Evolutionary conservation across 306 rosid species (phyloP).

Genomic region (Parietaria judaica): DNA sequence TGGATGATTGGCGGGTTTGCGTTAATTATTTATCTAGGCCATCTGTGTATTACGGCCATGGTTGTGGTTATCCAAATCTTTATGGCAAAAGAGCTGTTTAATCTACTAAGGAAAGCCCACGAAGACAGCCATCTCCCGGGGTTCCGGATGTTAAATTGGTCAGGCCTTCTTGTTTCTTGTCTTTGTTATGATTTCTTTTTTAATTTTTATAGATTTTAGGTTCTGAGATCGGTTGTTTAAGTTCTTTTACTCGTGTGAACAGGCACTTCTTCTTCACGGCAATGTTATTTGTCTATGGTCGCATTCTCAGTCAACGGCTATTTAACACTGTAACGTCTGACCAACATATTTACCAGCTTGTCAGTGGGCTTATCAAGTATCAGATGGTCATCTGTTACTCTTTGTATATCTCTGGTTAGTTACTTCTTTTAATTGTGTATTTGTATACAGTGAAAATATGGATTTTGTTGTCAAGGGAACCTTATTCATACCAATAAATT

Average conservation of each 20-base stretch:
- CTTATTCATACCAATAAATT: not conserved
- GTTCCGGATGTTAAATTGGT: constrained; percentile 94
- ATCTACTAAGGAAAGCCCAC: constrained; percentile 76
- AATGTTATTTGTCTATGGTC: constrained; percentile 93
- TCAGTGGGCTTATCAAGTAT: constrained; percentile 78
- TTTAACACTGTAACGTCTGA: constrained; percentile 82
- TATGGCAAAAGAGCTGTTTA: constrained; percentile 93
- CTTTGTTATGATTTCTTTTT: constrained; percentile 7
- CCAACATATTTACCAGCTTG: constrained; percentile 63
- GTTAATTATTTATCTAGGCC: constrained; percentile 72
- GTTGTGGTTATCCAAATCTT: constrained; percentile 91
- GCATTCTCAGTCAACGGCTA: constrained; percentile 84
- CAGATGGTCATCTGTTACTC: constrained; percentile 90
- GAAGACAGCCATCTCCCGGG: constrained; percentile 92
- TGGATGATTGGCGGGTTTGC: constrained; percentile 99
- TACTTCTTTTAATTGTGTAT: not conserved
- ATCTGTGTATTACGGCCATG: constrained; percentile 88
- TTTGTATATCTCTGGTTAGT: constrained; percentile 72
- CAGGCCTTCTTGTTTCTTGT: constrained; percentile 18
- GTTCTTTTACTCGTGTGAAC: constrained; percentile 21
- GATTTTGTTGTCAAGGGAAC: not conserved
- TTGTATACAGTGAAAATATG: not conserved
- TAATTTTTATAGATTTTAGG: constrained; percentile 1
- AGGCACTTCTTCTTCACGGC: constrained; percentile 99
- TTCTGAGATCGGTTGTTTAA: constrained; percentile 6